Base-by-base conservation (phyloP, 169 alveolate species). In the Babesia caballi region DNA sequence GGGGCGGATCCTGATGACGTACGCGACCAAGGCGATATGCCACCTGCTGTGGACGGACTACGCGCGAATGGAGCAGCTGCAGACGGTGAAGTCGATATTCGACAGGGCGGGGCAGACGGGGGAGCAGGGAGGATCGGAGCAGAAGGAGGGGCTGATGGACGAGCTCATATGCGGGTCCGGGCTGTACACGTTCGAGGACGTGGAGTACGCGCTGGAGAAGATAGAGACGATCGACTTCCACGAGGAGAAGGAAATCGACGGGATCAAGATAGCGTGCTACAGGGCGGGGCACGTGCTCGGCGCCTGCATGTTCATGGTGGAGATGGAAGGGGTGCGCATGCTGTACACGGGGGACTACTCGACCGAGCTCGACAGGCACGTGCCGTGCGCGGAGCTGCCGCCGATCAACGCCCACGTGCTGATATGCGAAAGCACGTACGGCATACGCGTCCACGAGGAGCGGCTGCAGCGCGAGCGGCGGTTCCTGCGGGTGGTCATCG, bases 281-380 rank as follows among this genome's bases (percentile, higher is more conserved):
- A 91, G 97, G 56, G 99, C 99, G 0, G 99, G 99, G 0, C 99
- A 98, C 89, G 99, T 98, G 32, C 85, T 98, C 19, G 99, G 99
- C 4, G 99, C 99, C 0, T 96, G 98, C 56, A 96, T 98, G 99
- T 98, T 98, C 87, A 69, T 96, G 60, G 97, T 98, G 32, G 99
- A 96, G 82, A 95, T 97, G 52, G 98, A 93, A 50, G 99, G 99
- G 14, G 96, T 96, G 27, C 90, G 96, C 75, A 94, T 97, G 30
- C 93, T 98, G 36, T 98, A 98, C 88, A 98, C 99, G 14, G 99
- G 99, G 5, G 99, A 98, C 82, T 98, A 95, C 84, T 91, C 97
- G 40, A 88, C 98, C 41, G 99, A 97, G 83, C 90, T 91, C 63
- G 99, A 98, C 74, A 85, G 97, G 47, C 99, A 96, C 85, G 89